Conservation (phyloP, 345 rosid species). For the Luvunga scandens region DNA sequence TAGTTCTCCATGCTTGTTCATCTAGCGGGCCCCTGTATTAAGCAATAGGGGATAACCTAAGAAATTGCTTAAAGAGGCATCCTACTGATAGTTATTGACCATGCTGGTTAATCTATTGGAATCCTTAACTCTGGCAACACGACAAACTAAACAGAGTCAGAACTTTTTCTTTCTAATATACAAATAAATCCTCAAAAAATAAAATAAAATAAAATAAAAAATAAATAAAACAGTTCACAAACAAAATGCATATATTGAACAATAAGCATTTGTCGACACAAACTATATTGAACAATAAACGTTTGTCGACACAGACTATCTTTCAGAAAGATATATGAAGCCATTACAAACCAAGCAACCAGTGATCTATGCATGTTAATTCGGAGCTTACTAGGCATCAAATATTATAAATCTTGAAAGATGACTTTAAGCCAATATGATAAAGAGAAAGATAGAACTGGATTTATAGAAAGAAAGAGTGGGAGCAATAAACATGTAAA, state of each 20-base stretch:
- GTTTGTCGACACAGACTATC: background rate
- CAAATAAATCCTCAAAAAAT: background rate
- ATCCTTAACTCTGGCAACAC: background rate
- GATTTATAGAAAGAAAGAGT: background rate
- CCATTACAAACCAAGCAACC: background rate
- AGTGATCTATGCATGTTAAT: background rate
- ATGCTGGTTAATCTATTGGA: background rate
- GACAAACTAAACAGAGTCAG: background rate
- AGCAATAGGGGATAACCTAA: too few relatives aligned
- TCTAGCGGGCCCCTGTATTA: too few relatives aligned
- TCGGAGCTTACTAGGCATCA: background rate
- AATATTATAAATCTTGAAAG: background rate
- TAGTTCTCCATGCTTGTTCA: too few relatives aligned
- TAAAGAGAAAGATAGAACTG: background rate
- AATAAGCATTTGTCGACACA: too few relatives aligned
- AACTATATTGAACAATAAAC: too few relatives aligned
- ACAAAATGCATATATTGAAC: background rate
- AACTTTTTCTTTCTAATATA: background rate
- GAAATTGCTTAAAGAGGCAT: background rate
- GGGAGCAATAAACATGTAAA: background rate
- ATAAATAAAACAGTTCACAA: background rate
- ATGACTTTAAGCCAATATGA: background rate
- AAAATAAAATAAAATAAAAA: too few relatives aligned
- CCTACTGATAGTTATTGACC: background rate
- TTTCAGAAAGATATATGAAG: background rate